Evolutionary conservation across 495 filamentous ascomycete genomes (phyloP), one percentile per base, ranked within the genome.

Genomic region (Hypoxylon fragiforme): DNA sequence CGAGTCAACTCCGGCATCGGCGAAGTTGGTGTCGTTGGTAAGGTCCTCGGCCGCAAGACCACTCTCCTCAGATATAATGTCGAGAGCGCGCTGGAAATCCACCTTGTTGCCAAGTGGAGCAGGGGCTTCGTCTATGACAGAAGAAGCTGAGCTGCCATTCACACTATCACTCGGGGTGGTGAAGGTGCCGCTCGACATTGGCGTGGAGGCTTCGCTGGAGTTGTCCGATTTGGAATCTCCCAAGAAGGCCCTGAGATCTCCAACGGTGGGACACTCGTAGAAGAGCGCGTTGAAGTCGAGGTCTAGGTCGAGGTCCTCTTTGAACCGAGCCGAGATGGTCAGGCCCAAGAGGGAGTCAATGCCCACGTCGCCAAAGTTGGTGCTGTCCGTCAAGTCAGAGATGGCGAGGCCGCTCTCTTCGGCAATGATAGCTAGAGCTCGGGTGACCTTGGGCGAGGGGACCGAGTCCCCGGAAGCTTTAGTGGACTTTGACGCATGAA

Each of bases 211-310:
- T 34, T 7, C 3, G 31, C 6, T 34, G 31, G 31, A 34, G 31
- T 12, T 34, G 12, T 5, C 31, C 31, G 31, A 34, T 11, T 44
- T 44, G 7, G 32, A 49, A 24, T 60, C 58, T 13, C 39, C 50
- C 24, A 75, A 43, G 45, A 65, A 66, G 3, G 44, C 39, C 40
- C 65, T 68, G 37, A 78, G 55, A 13, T 73, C 66, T 11, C 62
- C 65, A 30, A 82, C 69, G 1, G 77, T 82, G 11, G 73, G 70
- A 50, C 69, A 69, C 32, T 87, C 82, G 13, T 78, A 71, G 57
- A 89, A 85, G 13, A 84, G 64, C 16, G 73, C 70, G 69, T 50
- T 86, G 7, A 77, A 80, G 35, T 75, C 72, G n/a, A 84, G 30
- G 24, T 67, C 81, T 55, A 76, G 4, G n/a, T 62, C 59, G 18